A percentile compares a stretch with the other conserved stretches of the same genome.
Conservation (phyloP, 2,329 filamentous ascomycete species). For the Didymella glomerata region DNA sequence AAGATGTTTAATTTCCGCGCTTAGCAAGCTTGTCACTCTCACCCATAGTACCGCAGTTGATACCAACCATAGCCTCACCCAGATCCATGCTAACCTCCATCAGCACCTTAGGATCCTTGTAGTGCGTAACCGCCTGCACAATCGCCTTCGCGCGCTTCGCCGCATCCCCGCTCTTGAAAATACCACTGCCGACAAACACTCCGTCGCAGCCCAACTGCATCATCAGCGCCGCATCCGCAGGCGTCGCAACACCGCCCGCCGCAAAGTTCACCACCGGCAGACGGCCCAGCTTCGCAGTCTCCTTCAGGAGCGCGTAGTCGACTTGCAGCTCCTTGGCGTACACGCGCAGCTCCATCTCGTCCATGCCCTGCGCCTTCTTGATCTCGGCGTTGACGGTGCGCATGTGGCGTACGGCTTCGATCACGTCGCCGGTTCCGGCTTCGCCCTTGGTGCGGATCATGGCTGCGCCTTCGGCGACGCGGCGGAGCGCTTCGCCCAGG, state of each 20-base stretch:
- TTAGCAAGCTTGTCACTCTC: slow-evolving; percentile 83
- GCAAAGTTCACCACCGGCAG: slow-evolving; percentile 98
- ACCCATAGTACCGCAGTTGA: slow-evolving; percentile 82
- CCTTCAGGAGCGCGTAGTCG: slow-evolving; percentile 79
- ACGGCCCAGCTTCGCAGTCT: slow-evolving; percentile 86
- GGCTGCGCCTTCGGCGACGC: slow-evolving; percentile 91
- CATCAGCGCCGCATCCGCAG: slow-evolving; percentile 95
- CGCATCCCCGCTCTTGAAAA: slow-evolving; percentile 96
- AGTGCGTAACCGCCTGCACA: slow-evolving; percentile 93
- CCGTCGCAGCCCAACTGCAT: slow-evolving; percentile 99
- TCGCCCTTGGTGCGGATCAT: slow-evolving; percentile 99
- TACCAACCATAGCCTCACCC: slow-evolving; percentile 98
- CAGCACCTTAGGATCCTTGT: slow-evolving; percentile 81
- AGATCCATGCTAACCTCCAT: slow-evolving; percentile 87
- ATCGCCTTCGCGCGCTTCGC: slow-evolving; percentile 92
- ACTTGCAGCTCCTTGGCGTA: slow-evolving; percentile 83
- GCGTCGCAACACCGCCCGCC: slow-evolving; percentile 98
- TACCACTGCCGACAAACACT: slow-evolving; percentile 95
- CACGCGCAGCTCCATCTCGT: slow-evolving; percentile 76
- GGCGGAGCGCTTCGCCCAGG: slow-evolving; percentile 88
- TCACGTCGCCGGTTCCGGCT: slow-evolving; percentile 94
- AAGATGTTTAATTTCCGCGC: slow-evolving; percentile 76
- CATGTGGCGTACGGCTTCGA: slow-evolving; percentile 97
- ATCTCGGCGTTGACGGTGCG: slow-evolving; percentile 88
- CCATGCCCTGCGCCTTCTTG: slow-evolving; percentile 70